Base-by-base conservation (phyloP, 1,139 yeast species). In the Debaryomyces coudertii region DNA sequence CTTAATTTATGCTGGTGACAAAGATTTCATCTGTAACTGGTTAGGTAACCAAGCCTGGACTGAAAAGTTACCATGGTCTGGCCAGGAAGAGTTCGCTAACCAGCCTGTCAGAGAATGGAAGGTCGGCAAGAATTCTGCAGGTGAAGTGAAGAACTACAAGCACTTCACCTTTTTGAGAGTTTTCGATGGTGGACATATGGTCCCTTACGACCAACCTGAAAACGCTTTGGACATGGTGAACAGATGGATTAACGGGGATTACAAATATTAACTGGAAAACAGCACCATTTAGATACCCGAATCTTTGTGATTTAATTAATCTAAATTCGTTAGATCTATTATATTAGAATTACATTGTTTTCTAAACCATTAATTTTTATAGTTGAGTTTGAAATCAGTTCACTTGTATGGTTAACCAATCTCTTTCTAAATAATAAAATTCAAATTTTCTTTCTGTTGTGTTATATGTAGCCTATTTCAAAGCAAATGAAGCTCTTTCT, bases 21-120 rank as follows among this genome's bases (percentile, higher is more conserved):
- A 87, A 68, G 95, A 87, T 68, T 87, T 84, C 63, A 87, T 87
- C 58, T 87, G 95, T 68, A 87, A 87, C 72, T 87, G 95, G 95
- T 75, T 87, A 61, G 95, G 95, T 64, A 87, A 87, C 71, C 80
- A 80, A 62, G 93, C 87, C n/a, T 87, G 93, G 95, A 73, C 90
- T 34, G 75, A 86, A 61, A 78, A 66, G 47, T 74, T 87, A 56
- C 82, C 80, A 63, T 87, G 90, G 89, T 69, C 82, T 30, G 83
- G 83, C 43, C 69, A 76, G 43, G 77, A 74, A 14, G 79, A 75
- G 14, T 87, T 83, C 56, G 64, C 67, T 20, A 50, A 53, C 23
- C 66, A 69, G 38, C 75, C 82, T 33, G 68, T 73, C 45, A 65
- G 61, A 49, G 58, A 65, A 29, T 75, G 77, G 77, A 62, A 54